Evolutionary conservation across 305 asterid species (phyloP).

Genomic region (Rubia peregrina): DNA sequence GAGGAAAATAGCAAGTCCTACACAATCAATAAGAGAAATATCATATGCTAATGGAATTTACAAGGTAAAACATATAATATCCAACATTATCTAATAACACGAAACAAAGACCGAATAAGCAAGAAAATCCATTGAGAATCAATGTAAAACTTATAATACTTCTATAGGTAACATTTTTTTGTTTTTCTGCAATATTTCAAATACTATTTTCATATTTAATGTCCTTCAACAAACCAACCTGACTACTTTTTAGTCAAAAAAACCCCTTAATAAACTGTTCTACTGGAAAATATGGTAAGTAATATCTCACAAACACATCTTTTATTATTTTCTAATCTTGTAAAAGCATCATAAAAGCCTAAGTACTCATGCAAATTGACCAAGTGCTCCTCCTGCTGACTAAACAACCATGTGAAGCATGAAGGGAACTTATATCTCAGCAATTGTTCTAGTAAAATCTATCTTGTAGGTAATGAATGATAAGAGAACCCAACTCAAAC

Average conservation of each 20-base stretch:
- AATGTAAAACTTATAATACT: neutral
- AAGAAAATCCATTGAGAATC: neutral
- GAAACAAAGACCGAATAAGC: too few relatives aligned
- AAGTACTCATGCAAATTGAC: too few relatives aligned
- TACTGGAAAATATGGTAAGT: too few relatives aligned
- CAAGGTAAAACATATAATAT: neutral
- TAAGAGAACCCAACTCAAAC: neutral
- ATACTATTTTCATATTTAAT: neutral
- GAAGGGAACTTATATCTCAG: neutral
- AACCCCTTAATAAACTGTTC: too few relatives aligned
- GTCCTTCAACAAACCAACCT: neutral
- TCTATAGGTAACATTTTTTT: too few relatives aligned
- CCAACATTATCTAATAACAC: neutral
- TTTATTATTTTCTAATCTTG: too few relatives aligned
- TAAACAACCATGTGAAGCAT: neutral
- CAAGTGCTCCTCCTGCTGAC: neutral
- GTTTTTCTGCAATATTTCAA: too few relatives aligned
- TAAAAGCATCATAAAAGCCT: too few relatives aligned
- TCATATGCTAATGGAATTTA: neutral
- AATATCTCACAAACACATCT: too few relatives aligned
- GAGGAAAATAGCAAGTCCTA: conserved; percentile 80
- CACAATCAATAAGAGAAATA: conserved; percentile 5
- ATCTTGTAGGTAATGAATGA: neutral
- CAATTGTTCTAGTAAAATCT: neutral
- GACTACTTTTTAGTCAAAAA: neutral